phyloP scores from a whole-genome alignment of 2,329 filamentous ascomycete species.

The Fusarium robinianum region DNA sequence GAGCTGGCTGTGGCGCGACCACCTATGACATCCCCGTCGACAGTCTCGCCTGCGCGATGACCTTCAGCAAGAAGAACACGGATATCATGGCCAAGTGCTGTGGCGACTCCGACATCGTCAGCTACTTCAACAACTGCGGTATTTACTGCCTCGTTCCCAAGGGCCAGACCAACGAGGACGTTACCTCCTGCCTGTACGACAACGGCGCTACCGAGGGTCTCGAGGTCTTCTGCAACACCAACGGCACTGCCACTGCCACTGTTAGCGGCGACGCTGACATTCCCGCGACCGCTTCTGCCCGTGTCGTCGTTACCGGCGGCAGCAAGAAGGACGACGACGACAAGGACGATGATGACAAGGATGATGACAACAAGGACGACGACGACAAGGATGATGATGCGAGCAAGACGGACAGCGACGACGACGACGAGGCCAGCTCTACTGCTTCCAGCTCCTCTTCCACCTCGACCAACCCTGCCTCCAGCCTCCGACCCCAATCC shows the following conservation, averaged over 20 bases:
- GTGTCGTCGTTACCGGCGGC: too few relatives aligned
- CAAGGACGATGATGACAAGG: slow-evolving; percentile 8
- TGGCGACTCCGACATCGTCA: slow-evolving; percentile 46
- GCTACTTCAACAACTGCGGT: slow-evolving; percentile 52
- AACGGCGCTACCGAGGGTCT: slow-evolving; percentile 43
- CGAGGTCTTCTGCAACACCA: slow-evolving; percentile 52
- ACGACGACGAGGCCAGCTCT: too few relatives aligned
- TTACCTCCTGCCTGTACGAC: slow-evolving; percentile 44
- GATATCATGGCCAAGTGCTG: slow-evolving; percentile 51
- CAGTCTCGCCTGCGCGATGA: slow-evolving; percentile 50
- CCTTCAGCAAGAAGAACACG: slow-evolving; percentile 46
- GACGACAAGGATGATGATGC: too few relatives aligned
- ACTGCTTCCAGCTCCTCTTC: too few relatives aligned
- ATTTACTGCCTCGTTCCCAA: slow-evolving; percentile 51
- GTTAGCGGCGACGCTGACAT: slow-evolving; percentile 35
- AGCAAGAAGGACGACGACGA: too few relatives aligned
- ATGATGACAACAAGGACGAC: slow-evolving; percentile 7
- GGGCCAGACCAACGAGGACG: slow-evolving; percentile 33
- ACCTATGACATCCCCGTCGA: slow-evolving; percentile 48
- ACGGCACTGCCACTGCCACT: slow-evolving; percentile 46
- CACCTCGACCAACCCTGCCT: too few relatives aligned
- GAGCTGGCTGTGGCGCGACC: too few relatives aligned
- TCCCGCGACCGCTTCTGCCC: slow-evolving; percentile 36
- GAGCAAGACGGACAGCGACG: too few relatives aligned
- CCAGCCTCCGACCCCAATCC: too few relatives aligned